Conservation (phyloP, 192 early-diverging fungal species). For the Funneliformis mosseae region DNA sequence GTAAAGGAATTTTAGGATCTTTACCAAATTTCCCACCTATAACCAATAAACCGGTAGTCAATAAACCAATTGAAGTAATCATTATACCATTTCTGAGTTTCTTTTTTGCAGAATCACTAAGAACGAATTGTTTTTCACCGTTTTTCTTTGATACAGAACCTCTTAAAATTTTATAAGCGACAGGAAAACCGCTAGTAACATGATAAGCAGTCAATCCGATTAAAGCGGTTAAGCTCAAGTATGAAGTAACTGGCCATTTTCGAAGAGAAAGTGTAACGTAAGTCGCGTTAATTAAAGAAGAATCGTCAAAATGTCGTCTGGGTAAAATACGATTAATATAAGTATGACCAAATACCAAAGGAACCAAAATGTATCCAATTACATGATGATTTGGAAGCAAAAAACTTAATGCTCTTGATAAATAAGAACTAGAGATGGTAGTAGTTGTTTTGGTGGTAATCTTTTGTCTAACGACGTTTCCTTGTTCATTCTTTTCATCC, state of each 20-base stretch:
- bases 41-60: conserved; percentile 10
- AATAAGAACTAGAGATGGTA: conserved; percentile 29
- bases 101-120: not conserved
- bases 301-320: conserved; percentile 22
- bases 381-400: conserved; percentile 40
- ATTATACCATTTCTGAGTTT: conserved; percentile 17
- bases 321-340: conserved; percentile 14
- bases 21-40: conserved; percentile 30
- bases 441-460: conserved; percentile 38
- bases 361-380: conserved; percentile 42
- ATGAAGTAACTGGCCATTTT: conserved; percentile 16
- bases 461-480: conserved; percentile 12
- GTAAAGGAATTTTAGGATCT: conserved; percentile 24
- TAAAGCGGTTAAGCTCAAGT: not conserved
- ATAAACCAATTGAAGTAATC: conserved; percentile 9
- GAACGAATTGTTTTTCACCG: not conserved
- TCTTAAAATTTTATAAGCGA: not conserved
- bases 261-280: conserved; percentile 22
- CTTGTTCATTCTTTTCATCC: conserved; percentile 27
- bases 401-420: not conserved
- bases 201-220: conserved; percentile 19
- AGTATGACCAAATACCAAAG: conserved; percentile 37
- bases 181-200: conserved; percentile 14
- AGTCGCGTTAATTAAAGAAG: conserved; percentile 24
- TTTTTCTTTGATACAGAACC: not conserved